Evolutionary conservation across 768 basidiomycete genomes (phyloP), one percentile per base, ranked within the genome.

Genomic region (Boletus sp.): DNA sequence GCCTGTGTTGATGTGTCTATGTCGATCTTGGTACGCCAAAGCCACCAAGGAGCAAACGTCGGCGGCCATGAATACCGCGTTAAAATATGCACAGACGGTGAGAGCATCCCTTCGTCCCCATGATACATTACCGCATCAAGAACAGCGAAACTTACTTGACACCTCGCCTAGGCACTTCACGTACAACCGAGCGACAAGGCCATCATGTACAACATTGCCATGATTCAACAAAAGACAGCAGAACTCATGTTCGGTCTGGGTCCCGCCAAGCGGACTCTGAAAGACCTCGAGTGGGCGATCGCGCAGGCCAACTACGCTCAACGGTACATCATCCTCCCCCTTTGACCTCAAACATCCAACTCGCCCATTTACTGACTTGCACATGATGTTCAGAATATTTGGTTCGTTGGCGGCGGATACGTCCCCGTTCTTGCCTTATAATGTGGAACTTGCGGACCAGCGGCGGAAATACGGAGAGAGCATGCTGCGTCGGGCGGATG

Each of bases 141-240:
- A 45, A 33, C 17, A 17, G 30, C 9, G 53, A 29, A 7, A 21
- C 38, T 51, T 35, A 50, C 58, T 62, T 23, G 25, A 14, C 2
- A 53, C 27, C 10, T 27, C 48, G 11, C 9, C 5, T 58, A 98
- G 95, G 94, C 95, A 1, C 76, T 89, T 15, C 87, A 91, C 58
- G 72, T 93, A 7, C 85, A 88, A 59, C 93, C 94, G 0, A 81
- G 78, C 51, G 97, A 99, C 74, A 94, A 95, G 66, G 90, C 93
- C 4, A 84, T 88, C 47, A 56, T 93, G 40, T 98, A 95, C 74
- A 98, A 99, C 70, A 91, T 98, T 63, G 95, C 96, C 51, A 95
- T 99, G 89, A 93, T 98, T 33, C 87, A 95, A 70, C 97, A 99
- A 69, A 98, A 98, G 71, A 87, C 90, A 0, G 90, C 93, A 0